phyloP scores from a whole-genome alignment of 352 stramenopile genomes.

The Thraustotheca clavata region DNA sequence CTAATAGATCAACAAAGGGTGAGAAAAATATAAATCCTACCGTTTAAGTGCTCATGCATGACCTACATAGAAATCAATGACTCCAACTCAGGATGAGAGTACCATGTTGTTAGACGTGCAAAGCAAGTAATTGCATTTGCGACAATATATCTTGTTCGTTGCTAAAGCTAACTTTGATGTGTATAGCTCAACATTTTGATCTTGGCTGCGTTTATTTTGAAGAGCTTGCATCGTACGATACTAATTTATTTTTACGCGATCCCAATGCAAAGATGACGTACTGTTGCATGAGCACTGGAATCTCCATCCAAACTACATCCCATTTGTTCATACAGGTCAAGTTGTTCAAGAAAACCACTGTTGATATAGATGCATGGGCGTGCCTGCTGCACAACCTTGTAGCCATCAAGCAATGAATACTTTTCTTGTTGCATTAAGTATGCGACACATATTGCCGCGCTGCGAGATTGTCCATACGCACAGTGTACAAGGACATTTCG shows the following conservation, averaged over 20 bases:
- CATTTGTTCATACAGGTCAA: slow-evolving; percentile 67
- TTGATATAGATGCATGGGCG: slow-evolving; percentile 77
- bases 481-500: slow-evolving; percentile 56
- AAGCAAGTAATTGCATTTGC: slow-evolving; percentile 55
- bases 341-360: slow-evolving; percentile 52
- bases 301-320: slow-evolving; percentile 30
- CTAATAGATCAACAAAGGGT: not conserved
- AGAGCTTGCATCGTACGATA: not conserved
- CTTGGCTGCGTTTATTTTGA: slow-evolving; percentile 1
- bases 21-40: not conserved
- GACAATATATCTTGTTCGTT: slow-evolving; percentile 30
- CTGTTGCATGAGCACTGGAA: slow-evolving; percentile 50
- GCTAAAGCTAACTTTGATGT: slow-evolving; percentile 22
- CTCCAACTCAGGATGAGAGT: not conserved
- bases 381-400: slow-evolving; percentile 45
- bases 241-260: slow-evolving; percentile 24
- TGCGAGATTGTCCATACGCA: slow-evolving; percentile 72
- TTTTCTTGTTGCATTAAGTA: slow-evolving; percentile 50
- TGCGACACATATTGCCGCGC: slow-evolving; percentile 58
- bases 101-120: slow-evolving; percentile 44
- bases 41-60: not conserved
- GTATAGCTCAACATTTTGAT: slow-evolving; percentile 15
- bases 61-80: not conserved
- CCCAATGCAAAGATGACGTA: slow-evolving; percentile 24
- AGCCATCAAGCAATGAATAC: slow-evolving; percentile 38